Base-by-base conservation (phyloP, 2,329 filamentous ascomycete genomes). In the Coniella lustricola region DNA sequence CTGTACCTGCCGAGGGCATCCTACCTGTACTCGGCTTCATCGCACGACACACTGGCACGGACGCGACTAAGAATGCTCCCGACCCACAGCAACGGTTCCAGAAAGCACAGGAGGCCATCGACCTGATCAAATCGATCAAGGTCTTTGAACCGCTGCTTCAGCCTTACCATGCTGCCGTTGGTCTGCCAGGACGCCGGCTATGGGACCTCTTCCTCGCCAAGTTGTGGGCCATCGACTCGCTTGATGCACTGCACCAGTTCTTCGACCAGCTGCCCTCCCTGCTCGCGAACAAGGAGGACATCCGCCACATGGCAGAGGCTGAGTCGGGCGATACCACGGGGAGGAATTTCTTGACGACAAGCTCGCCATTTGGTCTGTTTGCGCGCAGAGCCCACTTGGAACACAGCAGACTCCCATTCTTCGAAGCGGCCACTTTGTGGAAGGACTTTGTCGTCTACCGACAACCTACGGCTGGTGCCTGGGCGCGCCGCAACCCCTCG, bases 141-240 rank as follows among this genome's bases (percentile, higher is more conserved):
- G 71, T 79, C 54, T 83, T 84, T 54, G 79, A 84, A 62, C 70
- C 69, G 47, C 66, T 81, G n/a, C 72, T 84, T 14, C 61, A 64
- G 17, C 67, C 71, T 22, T 73, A 77, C 55, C 69, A 74, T 5
- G 72, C 77, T 22, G 64, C 75, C 21, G 69, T 72, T 57, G 74
- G 75, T 33, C 69, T 88, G 49, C 85, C 89, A 0, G 89, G 89
- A 3, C 77, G 86, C 41, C 84, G 79, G n/a, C 68, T 96, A n/a
- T 93, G 90, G 81, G 90, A 97, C 61, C 71, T 85, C 2, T 87
- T 96, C 49, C 75, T 97, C 12, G 78, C 80, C 48, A 84, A 82
- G 54, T 70, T 97, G 20, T 97, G 93, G 91, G 75, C 76, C 14
- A 80, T 97, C 55, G 82, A 90, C 60, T 91, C 85, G 17, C 76